Conservation (phyloP, 306 rosid genomes). For the Castanea mollissima region DNA sequence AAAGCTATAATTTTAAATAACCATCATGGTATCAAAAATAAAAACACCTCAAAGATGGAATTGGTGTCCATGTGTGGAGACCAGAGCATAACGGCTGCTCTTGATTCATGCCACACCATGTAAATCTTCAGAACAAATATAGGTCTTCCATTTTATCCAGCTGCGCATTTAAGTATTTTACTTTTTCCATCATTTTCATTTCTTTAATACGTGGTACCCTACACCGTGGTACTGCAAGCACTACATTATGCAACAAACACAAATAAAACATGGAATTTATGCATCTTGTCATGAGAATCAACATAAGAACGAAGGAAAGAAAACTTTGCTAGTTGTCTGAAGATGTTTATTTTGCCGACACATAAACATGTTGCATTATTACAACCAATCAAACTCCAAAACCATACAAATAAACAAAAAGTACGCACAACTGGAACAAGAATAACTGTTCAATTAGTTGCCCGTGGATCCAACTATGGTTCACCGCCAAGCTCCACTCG, state of each 20-base stretch:
- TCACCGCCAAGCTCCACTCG: slow-evolving; percentile 93
- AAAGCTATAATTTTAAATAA: too few species aligned
- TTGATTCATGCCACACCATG: neutral
- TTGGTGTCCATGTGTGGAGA: neutral
- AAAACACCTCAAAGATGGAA: too few species aligned
- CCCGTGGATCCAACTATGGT: slow-evolving; percentile 41
- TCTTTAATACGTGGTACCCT: neutral
- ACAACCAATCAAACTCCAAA: slow-evolving; percentile 18
- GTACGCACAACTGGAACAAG: slow-evolving; percentile 33
- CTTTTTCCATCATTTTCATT: neutral
- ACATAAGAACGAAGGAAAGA: neutral
- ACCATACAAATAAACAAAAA: slow-evolving; percentile 31
- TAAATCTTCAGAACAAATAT: neutral
- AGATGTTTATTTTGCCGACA: slow-evolving; percentile 22
- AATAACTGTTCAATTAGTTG: slow-evolving; percentile 23
- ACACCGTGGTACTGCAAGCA: neutral
- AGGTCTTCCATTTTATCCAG: neutral
- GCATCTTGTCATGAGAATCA: neutral
- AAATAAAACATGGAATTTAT: neutral
- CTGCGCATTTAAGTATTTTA: neutral
- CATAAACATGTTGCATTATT: slow-evolving; percentile 34
- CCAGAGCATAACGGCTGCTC: neutral
- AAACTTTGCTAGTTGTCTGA: slow-evolving; percentile 15
- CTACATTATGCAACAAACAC: neutral
- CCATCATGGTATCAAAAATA: too few species aligned